Conservation (phyloP, 1,284 basidiomycete genomes). For the Schizophyllum amplum region DNA sequence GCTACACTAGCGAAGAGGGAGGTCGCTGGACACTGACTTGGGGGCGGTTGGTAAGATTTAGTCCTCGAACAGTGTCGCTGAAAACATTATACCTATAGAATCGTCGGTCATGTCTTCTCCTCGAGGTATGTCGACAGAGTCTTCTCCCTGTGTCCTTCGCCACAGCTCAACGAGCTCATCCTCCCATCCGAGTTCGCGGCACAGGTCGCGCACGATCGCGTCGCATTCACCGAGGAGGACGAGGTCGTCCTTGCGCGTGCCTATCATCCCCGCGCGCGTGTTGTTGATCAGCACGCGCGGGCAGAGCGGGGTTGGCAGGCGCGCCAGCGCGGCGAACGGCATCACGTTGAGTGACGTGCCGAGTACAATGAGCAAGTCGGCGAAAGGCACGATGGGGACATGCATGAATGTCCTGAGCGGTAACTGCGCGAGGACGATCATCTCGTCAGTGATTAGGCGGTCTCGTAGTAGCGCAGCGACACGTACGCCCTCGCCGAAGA, state of each 20-base stretch:
- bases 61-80: too few species aligned
- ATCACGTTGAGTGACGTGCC: conserved; percentile 85
- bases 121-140: too few species aligned
- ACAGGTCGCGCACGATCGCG: conserved; percentile 48
- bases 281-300: conserved; percentile 68
- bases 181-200: conserved; percentile 61
- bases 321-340: conserved; percentile 65
- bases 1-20: too few species aligned
- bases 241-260: conserved; percentile 44
- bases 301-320: conserved; percentile 38
- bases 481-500: conserved; percentile 80
- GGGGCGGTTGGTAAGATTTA: too few species aligned
- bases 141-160: conserved; percentile 30
- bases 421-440: conserved; percentile 54
- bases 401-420: conserved; percentile 42
- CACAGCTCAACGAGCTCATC: conserved; percentile 51
- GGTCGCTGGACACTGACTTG: too few species aligned
- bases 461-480: conserved; percentile 4
- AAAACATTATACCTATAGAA: too few species aligned
- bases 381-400: conserved; percentile 42
- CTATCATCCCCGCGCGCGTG: conserved; percentile 56
- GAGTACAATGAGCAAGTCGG: conserved; percentile 86
- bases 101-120: too few species aligned
- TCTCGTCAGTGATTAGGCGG: neutral
- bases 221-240: conserved; percentile 64